Evolutionary conservation across 2,329 filamentous ascomycete genomes (phyloP), one percentile per base, ranked within the genome.

Genomic region (Neocatenulostroma microsporum): DNA sequence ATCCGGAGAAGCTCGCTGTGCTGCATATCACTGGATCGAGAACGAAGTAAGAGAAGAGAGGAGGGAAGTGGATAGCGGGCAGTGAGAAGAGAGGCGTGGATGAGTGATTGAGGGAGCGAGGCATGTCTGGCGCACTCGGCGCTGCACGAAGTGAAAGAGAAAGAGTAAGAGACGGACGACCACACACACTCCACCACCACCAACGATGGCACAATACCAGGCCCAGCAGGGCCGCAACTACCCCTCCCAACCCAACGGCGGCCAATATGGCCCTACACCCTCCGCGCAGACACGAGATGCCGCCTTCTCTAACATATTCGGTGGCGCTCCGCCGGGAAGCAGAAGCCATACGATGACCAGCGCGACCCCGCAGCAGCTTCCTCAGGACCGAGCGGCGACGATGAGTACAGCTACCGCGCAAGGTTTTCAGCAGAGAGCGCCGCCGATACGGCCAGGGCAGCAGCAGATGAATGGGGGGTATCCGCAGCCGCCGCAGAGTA

Each of bases 341-440:
- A 82, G 91, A 61, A 93, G 88, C 40, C 88, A 95, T 57, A 95
- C 89, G 18, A 95, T 96, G 87, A 91, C 81, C 46, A 87, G 84
- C 38, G 80, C 86, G 47, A 73, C 81, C 21, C 64, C 70, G 41
- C 76, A 75, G 67, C 76, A 75, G 67, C 52, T 67, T 53, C 68
- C 70, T 35, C 67, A 70, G 34, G 84, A 83, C 50, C 78, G 88
- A 51, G 85, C 86, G 31, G 80, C 85, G 48, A 93, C 86, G 37
- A 71, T 71, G 67, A 63, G 63, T 10, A 51, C 52, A 19, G 62
- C 68, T 42, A 65, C 63, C 25, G 57, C 59, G 24, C 47, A 46
- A 9, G 62, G 64, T 36, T 66, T 67, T 54, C 78, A 81, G 73
- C 47, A 76, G 47, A 72, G 79, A 43, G 73, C 72, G 40, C 79